Base-by-base conservation (phyloP, 768 basidiomycete species). In the Pilatotrama ljubarskyi region DNA sequence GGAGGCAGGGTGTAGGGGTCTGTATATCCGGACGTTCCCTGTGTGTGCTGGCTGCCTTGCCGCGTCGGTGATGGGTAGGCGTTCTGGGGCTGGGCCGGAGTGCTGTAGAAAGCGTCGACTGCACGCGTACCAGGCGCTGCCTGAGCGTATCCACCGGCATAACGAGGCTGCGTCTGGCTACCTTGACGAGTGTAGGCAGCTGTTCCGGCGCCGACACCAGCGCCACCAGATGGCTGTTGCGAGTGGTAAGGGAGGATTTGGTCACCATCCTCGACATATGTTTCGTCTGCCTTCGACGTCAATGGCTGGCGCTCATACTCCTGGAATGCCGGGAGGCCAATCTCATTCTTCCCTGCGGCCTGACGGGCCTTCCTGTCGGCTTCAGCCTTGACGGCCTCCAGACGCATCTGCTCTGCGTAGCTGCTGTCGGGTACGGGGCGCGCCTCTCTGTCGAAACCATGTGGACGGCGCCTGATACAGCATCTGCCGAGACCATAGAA, bases 311-410 rank as follows among this genome's bases (percentile, higher is more conserved):
- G 74, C 37, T 83, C 81, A 32, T 83, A 81, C 71, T 93, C 91
- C 36, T 83, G 75, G 74, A 93, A 91, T 9, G 87, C 81, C 10
- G 91, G 90, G 1, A 94, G 71, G 17, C 92, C 92, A 55, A 77
- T 76, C 74, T 91, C 90, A 10, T 20, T 48, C 56, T 58, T 58
- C 14, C 75, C 74, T 41, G 74, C 74, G 9, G 79, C 76, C 61
- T 85, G 86, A 35, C 80, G 80, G 13, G 88, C 87, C 70, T 92
- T 93, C 62, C 92, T 82, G 66, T 94, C 91, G 6, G 83, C 87
- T 69, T 93, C 92, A 9, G 92, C 91, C 68, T 91, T 92, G 65
- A 94, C 85, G 15, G 91, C 91, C 63, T 92, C 90, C 58, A 94
- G 74, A 26, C 90, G 88, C 80, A 91, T 75, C 69, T 83, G 84